These are phyloP conservation scores for Diaporthe nobilis DNA, from an alignment of 2,329 filamentous ascomycete species.

Conservation along the genomic window DNA sequence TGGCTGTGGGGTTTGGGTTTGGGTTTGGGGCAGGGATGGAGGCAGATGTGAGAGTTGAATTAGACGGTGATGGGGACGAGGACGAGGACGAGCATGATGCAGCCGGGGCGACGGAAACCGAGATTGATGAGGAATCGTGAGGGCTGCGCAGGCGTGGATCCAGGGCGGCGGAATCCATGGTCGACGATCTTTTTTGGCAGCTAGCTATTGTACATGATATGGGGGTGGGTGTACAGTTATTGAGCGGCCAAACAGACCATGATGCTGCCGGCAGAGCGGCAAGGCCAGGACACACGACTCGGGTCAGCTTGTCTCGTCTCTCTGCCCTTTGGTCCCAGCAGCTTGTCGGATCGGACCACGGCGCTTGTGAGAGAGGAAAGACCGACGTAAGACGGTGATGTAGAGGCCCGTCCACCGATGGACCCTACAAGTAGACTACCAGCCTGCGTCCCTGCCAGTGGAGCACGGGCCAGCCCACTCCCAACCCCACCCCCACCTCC, in stretches of 20 bases:
- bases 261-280: background rate
- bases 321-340: background rate
- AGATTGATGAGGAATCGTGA: slow-evolving; percentile 36
- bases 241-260: background rate
- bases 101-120: slow-evolving; percentile 28
- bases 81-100: slow-evolving; percentile 12
- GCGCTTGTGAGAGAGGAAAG: slow-evolving; percentile 38
- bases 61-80: slow-evolving; percentile 21
- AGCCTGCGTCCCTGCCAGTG: too few species aligned
- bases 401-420: slow-evolving; percentile 37
- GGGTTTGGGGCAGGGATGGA: background rate
- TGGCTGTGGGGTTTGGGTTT: background rate
- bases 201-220: slow-evolving; percentile 9
- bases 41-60: slow-evolving; percentile 17
- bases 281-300: background rate
- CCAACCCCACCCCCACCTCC: background rate
- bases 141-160: slow-evolving; percentile 42
- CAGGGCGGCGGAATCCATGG: slow-evolving; percentile 41
- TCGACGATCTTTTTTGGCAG: slow-evolving; percentile 1
- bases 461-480: slow-evolving; percentile 3
- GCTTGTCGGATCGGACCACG: slow-evolving; percentile 38
- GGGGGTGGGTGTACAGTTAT: background rate
- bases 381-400: slow-evolving; percentile 34
- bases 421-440: background rate
- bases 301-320: background rate